Evolutionary conservation across 345 rosid species (phyloP).

Genomic region (Triadica sebifera): DNA sequence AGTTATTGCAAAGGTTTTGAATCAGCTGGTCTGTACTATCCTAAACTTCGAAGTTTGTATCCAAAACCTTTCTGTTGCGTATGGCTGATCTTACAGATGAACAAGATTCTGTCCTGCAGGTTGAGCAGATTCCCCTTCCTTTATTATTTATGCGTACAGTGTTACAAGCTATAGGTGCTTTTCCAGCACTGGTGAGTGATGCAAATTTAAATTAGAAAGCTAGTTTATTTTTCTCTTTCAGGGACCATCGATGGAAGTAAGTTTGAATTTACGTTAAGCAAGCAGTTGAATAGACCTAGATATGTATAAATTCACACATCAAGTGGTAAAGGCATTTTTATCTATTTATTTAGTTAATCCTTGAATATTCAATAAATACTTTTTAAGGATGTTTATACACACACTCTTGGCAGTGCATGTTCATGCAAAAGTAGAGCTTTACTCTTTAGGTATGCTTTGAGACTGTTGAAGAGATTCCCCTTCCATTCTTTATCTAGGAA

Average conservation of each 20-base stretch:
- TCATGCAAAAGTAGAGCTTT: background rate
- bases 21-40: conserved; percentile 75
- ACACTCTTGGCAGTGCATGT: background rate
- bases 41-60: conserved; percentile 5
- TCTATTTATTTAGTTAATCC: background rate
- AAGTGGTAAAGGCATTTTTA: background rate
- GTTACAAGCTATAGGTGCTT: conserved; percentile 92
- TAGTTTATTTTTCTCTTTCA: conserved; percentile 5
- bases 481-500: background rate
- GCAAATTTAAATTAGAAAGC: background rate
- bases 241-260: background rate
- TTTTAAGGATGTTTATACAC: too few species aligned
- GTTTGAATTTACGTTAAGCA: background rate
- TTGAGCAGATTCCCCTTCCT: conserved; percentile 97
- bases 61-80: conserved; percentile 2
- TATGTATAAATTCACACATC: background rate
- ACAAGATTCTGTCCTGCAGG: conserved; percentile 48
- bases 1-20: conserved; percentile 90
- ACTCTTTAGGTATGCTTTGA: background rate
- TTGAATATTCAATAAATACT: background rate
- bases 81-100: conserved; percentile 17
- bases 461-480: background rate
- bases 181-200: conserved; percentile 80
- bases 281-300: too few species aligned
- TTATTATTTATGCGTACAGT: conserved; percentile 98